A percentile compares a stretch with the other conserved stretches of the same genome.
Conservation (phyloP, 768 basidiomycete genomes). For the Thelephora aurantiotincta region DNA sequence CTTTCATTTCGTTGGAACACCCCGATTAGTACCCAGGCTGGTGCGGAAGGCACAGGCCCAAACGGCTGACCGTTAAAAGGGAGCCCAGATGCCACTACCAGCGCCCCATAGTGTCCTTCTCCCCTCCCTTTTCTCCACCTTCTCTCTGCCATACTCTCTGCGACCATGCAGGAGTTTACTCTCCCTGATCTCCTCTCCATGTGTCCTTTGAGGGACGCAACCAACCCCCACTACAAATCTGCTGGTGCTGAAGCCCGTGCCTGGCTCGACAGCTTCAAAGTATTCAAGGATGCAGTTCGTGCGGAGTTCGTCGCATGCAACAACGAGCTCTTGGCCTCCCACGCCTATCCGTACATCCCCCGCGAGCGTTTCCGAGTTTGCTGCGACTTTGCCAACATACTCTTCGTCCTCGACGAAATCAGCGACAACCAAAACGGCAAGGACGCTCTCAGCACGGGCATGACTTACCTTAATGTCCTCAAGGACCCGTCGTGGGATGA, state of each 20-base stretch:
- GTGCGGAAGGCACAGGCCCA: too few relatives aligned
- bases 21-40: too few relatives aligned
- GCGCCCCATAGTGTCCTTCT: not conserved
- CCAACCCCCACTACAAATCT: constrained; percentile 36
- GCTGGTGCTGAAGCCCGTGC: constrained; percentile 45
- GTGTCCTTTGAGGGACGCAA: too few relatives aligned
- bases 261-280: constrained; percentile 50
- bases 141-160: constrained; percentile 15
- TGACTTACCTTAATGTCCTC: constrained; percentile 42
- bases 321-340: constrained; percentile 50
- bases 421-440: constrained; percentile 51
- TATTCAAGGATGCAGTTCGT: constrained; percentile 47
- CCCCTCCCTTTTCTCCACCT: constrained; percentile 9
- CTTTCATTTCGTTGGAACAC: too few relatives aligned
- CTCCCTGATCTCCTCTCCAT: too few relatives aligned
- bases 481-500: too few relatives aligned
- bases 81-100: not conserved
- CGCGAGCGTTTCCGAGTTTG: too few relatives aligned
- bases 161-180: too few relatives aligned
- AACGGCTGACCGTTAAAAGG: too few relatives aligned
- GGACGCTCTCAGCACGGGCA: constrained; percentile 41
- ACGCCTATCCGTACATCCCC: too few relatives aligned
- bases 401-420: constrained; percentile 54
- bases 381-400: constrained; percentile 33
- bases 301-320: constrained; percentile 48